phyloP scores from a whole-genome alignment of 2,329 filamentous ascomycete genomes.

The Aspergillus jensenii region DNA sequence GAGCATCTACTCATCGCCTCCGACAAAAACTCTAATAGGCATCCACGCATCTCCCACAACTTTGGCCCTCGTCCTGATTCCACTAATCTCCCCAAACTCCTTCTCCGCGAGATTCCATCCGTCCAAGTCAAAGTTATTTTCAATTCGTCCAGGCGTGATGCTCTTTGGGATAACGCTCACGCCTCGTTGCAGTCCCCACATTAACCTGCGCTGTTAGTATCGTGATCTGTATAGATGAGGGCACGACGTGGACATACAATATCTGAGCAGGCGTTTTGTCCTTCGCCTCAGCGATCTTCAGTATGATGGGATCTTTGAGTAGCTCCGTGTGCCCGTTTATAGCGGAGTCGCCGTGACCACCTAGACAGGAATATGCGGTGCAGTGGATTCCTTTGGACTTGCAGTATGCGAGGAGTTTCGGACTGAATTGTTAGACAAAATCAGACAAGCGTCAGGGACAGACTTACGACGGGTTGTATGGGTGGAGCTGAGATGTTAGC shows the following conservation, averaged over 20 bases:
- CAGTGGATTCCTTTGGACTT: conserved; percentile 54
- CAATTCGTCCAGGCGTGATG: conserved; percentile 70
- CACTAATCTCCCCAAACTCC: conserved; percentile 68
- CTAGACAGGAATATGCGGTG: conserved; percentile 57
- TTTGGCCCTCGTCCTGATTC: conserved; percentile 75
- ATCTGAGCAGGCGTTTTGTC: conserved; percentile 56
- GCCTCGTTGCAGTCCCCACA: conserved; percentile 78
- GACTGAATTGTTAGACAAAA: conserved; percentile 34
- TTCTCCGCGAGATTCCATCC: conserved; percentile 71
- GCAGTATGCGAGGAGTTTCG: conserved; percentile 50
- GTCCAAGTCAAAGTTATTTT: conserved; percentile 73
- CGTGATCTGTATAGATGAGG: background rate
- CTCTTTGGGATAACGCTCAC: conserved; percentile 85
- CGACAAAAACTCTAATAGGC: conserved; percentile 77
- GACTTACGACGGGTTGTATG: conserved; percentile 64
- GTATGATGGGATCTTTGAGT: conserved; percentile 49
- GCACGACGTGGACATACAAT: conserved; percentile 15
- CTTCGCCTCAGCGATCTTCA: conserved; percentile 55
- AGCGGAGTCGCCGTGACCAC: conserved; percentile 51
- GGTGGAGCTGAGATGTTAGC: conserved; percentile 44
- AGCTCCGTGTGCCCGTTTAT: conserved; percentile 38
- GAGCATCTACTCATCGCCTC: conserved; percentile 68
- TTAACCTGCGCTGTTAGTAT: background rate
- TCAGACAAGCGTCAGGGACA: too few species aligned
- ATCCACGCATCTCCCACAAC: conserved; percentile 71